These are phyloP conservation scores for Ophryocystis elektroscirrha DNA, from an alignment of 169 alveolate genomes.

Conservation along the genomic window DNA sequence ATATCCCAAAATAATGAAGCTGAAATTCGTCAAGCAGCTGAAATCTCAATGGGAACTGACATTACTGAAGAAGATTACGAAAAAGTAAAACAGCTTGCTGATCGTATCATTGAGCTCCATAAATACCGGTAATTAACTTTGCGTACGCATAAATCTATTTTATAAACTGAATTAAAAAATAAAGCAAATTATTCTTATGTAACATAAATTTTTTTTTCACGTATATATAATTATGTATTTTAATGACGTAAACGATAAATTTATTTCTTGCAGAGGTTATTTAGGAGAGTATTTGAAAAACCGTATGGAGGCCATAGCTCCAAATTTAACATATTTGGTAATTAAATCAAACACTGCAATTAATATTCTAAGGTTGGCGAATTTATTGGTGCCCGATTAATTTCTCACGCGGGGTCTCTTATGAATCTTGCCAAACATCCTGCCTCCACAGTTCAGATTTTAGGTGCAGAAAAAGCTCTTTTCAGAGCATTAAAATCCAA, in stretches of 20 bases:
- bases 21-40: conserved; percentile 88
- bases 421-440: conserved; percentile 95
- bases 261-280: conserved; percentile 17
- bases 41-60: conserved; percentile 98
- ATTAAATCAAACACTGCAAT: neutral
- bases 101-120: conserved; percentile 74
- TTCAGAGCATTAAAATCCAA: conserved; percentile 94
- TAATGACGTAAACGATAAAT: neutral
- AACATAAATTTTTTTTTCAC: neutral
- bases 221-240: neutral
- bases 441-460: conserved; percentile 93
- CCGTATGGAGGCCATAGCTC: conserved; percentile 97
- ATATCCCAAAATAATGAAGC: conserved; percentile 70
- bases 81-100: conserved; percentile 71
- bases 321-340: conserved; percentile 85
- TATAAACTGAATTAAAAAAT: neutral
- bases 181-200: neutral
- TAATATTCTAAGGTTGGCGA: conserved; percentile 70
- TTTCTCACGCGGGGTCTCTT: conserved; percentile 95
- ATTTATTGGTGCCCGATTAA: conserved; percentile 96
- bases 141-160: neutral
- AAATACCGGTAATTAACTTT: conserved; percentile 59
- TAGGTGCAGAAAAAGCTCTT: conserved; percentile 80
- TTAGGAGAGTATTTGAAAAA: conserved; percentile 76
- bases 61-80: conserved; percentile 79